These are phyloP conservation scores for Schizopora paradoxa DNA, from an alignment of 1,284 basidiomycete species.

Conservation along the genomic window DNA sequence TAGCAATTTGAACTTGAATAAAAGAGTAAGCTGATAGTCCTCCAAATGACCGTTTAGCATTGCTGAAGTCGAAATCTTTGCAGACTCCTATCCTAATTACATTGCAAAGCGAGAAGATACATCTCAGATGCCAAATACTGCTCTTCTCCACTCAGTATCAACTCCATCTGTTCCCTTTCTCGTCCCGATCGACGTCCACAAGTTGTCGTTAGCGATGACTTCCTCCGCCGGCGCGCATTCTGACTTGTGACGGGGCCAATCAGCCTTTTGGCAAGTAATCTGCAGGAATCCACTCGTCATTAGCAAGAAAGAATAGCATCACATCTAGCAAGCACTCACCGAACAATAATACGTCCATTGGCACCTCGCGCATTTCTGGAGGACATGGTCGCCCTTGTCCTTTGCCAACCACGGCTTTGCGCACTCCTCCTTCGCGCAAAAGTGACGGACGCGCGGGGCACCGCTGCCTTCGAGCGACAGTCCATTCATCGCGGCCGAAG, in stretches of 20 bases:
- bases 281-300: not conserved
- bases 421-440: conserved; percentile 22
- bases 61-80: too few species aligned
- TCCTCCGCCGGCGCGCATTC: conserved; percentile 22
- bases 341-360: conserved; percentile 23
- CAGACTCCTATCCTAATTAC: too few species aligned
- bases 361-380: conserved; percentile 20
- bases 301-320: not conserved
- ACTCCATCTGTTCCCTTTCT: conserved; percentile 4
- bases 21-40: too few species aligned
- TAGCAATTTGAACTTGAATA: too few species aligned
- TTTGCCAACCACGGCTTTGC: conserved; percentile 16
- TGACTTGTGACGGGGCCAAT: conserved; percentile 24
- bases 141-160: not conserved
- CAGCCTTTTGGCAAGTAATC: conserved; percentile 20
- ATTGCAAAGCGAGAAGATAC: too few species aligned
- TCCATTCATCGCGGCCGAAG: too few species aligned
- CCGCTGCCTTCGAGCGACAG: not conserved
- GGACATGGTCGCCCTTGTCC: conserved; percentile 8
- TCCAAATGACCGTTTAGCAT: too few species aligned
- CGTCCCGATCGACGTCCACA: conserved; percentile 20
- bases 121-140: too few species aligned
- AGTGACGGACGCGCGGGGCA: conserved; percentile 6
- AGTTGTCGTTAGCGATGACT: conserved; percentile 20
- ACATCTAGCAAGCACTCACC: conserved; percentile 15